Conservation (phyloP, 805 yeast species). For the Saccharomycopsis babjevae region DNA sequence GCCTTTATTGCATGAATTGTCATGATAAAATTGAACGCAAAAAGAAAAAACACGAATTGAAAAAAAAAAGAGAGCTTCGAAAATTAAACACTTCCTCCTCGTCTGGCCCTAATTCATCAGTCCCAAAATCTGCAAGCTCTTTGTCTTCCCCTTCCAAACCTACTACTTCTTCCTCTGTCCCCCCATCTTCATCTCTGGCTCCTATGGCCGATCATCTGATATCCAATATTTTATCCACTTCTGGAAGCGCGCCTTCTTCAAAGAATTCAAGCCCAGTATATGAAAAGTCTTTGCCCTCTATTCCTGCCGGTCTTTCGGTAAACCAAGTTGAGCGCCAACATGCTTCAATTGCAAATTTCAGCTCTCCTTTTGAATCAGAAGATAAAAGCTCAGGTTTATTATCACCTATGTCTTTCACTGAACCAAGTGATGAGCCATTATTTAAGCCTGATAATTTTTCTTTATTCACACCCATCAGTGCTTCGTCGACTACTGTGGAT, state of each 20-base stretch:
- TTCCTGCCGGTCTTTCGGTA: conserved; percentile 6
- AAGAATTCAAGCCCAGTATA: conserved; percentile 13
- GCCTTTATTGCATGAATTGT: conserved; percentile 86
- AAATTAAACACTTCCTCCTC: conserved; percentile 18
- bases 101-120: background rate
- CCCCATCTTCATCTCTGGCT: background rate
- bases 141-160: conserved; percentile 5
- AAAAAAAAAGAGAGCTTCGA: conserved; percentile 20
- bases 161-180: background rate
- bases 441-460: background rate
- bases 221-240: background rate
- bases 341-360: conserved; percentile 6
- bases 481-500: background rate
- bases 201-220: background rate
- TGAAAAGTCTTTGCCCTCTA: conserved; percentile 16
- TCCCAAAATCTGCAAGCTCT: conserved; percentile 14
- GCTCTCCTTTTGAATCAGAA: conserved; percentile 16
- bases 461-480: background rate
- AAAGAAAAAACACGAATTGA: conserved; percentile 50
- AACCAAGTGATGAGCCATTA: background rate
- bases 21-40: conserved; percentile 75
- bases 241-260: background rate
- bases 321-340: background rate
- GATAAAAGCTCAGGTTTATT: conserved; percentile 15
- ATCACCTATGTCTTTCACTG: background rate